Evolutionary conservation across 1,139 yeast species (phyloP), one percentile per base, ranked within the genome.

Genomic region (Waltiozyma sp.): DNA sequence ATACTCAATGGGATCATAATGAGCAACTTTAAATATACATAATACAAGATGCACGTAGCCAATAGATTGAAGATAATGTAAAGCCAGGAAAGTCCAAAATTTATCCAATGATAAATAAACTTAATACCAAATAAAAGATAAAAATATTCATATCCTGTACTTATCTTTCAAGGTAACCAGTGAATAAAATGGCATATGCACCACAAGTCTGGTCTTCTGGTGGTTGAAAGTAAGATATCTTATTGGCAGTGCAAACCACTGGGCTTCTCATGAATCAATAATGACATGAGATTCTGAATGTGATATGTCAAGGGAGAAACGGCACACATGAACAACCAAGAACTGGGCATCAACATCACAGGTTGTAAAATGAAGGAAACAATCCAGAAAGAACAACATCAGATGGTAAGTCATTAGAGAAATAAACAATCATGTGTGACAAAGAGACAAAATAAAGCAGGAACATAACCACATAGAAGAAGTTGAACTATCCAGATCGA

Each of bases 301-400:
- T 77, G 67, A 54, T 81, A 83, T 1, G 87, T 79, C 61, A 75
- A 73, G 21, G 91, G 91, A 7, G 84, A 76, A 2, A 73, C 72
- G 55, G 79, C 73, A 64, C 79, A 75, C 85, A 83, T 80, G 66
- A 83, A 86, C 2, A 67, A 70, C 80, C 81, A 82, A 64, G 83
- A 81, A 2, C 79, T 77, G 15, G 83, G 84, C 73, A 79, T 71
- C 44, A 73, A 63, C 4, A 54, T 45, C 19, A 61, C 63, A 15
- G 82, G 81, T 56, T 77, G 84, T 42, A 76, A 72, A 46, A 73
- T 7, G 80, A 65, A 49, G 75, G 65, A 47, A 69, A 64, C 54
- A 76, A 64, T 46, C 77, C 74, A 43, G 71, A 66, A 39, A 78
- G 61, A 38, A 77, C 77, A 39, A 73, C 72, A 3, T 85, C 82